phyloP scores from a whole-genome alignment of 2,329 filamentous ascomycete genomes.

The Diaporthe ilicicola region DNA sequence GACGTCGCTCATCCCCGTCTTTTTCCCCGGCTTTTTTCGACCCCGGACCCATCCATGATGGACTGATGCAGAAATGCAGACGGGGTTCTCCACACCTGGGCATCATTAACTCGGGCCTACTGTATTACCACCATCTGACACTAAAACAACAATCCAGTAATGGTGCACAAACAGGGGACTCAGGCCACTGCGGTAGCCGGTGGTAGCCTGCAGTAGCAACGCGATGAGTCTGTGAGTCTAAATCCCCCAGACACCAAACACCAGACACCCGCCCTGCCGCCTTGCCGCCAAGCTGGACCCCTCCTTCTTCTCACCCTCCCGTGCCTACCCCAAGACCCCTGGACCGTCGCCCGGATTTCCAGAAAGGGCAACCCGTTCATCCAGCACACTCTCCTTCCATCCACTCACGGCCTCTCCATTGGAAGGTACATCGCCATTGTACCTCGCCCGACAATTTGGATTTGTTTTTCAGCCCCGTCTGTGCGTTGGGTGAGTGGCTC shows the following conservation, averaged over 20 bases:
- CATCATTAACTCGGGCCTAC: slow-evolving; percentile 2
- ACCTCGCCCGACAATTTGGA: slow-evolving; percentile 15
- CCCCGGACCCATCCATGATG: slow-evolving; percentile 1
- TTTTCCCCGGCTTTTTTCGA: background rate
- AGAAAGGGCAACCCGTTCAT: background rate
- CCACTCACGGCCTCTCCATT: slow-evolving; percentile 1
- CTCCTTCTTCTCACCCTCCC: background rate
- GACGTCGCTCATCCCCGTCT: slow-evolving; percentile 4
- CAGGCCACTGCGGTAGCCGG: background rate
- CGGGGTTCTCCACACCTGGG: slow-evolving; percentile 3
- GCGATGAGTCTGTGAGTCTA: background rate
- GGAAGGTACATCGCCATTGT: background rate
- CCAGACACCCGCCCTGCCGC: background rate
- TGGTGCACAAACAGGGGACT: background rate
- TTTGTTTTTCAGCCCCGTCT: background rate
- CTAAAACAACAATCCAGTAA: background rate
- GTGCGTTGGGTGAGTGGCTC: too few species aligned
- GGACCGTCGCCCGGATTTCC: background rate
- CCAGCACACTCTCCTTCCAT: background rate
- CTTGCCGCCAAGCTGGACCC: background rate
- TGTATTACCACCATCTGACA: background rate
- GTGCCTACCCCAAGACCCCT: background rate
- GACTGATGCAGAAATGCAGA: too few species aligned
- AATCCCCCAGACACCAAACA: background rate
- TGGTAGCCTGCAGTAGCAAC: background rate